These are phyloP conservation scores for Didymella lethalis DNA, from an alignment of 2,329 filamentous ascomycete species.

Conservation along the genomic window DNA sequence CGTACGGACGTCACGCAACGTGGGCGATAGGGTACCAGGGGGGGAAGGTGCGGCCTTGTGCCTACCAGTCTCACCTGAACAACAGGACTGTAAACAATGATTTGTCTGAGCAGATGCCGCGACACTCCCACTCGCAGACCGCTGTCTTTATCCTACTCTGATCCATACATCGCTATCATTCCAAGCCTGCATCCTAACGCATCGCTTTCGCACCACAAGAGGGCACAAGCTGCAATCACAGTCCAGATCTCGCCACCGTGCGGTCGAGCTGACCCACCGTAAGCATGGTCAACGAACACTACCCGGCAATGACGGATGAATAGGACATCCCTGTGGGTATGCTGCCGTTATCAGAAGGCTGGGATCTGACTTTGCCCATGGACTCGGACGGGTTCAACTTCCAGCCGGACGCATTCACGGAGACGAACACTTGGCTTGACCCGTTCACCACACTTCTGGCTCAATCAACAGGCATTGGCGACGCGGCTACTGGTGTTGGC, in stretches of 20 bases:
- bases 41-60: neutral
- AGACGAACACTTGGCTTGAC: neutral
- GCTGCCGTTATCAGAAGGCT: neutral
- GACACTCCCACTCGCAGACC: neutral
- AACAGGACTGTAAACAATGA: neutral
- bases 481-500: neutral
- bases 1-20: neutral
- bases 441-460: neutral
- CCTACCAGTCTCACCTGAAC: neutral
- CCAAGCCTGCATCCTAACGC: too few relatives aligned
- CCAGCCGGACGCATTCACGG: neutral
- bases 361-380: neutral
- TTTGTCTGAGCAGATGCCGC: too few relatives aligned
- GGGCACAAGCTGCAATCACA: too few relatives aligned
- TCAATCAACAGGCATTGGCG: neutral
- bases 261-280: too few relatives aligned
- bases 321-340: neutral
- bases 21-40: too few relatives aligned
- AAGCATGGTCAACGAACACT: neutral
- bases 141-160: neutral
- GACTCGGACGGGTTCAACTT: neutral
- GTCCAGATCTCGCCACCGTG: neutral
- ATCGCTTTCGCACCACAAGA: neutral
- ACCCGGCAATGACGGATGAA: neutral
- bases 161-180: neutral